Evolutionary conservation across 1,139 yeast genomes (phyloP), one percentile per base, ranked within the genome.

Genomic region (Magnusiomyces sp.): DNA sequence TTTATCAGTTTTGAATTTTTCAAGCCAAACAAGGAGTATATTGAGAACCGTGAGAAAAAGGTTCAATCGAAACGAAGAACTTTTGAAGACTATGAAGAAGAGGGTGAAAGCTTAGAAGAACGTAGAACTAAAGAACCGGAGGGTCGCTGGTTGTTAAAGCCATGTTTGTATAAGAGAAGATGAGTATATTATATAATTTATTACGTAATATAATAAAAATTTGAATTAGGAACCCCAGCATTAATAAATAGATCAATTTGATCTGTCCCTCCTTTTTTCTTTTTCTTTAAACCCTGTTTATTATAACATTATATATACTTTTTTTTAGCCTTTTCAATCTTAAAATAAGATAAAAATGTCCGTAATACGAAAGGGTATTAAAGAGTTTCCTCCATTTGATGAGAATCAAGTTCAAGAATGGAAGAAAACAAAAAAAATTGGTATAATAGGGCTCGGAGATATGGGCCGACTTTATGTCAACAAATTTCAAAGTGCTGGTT

Each of bases 391-490:
- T 2, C 45, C 45, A 6, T 36, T 20, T 43, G 32, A 16, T 13
- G 51, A 48, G n/a, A 54, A 53, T 36, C 45, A 48, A 34, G 52
- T 55, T 19, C 49, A 49, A 16, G 54, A 59, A 55, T 69, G 72
- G 73, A 69, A 71, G 53, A 48, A 52, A 14, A 58, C 71, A 29
- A 83, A 80, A 62, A 72, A 71, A 40, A 77, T 92, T 46, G 98
- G 98, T 2, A 85, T 92, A 56, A 90, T 92, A 51, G 98, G 98
- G 1, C 76, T 92, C 42, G 98, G 98, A 29, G 98, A 92, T 64
- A 92, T 92, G 98, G 98, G 98, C 14, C 71, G 79, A 43, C 69
- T 92, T 56, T 92, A 92, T 61, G 97, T 97, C 53, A 72, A 74
- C 16, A 70, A 83, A 51, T 83, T 94, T 61, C 73, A 86, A 23